Conservation (phyloP, 306 rosid species). For the Glycyrrhiza uralensis region DNA sequence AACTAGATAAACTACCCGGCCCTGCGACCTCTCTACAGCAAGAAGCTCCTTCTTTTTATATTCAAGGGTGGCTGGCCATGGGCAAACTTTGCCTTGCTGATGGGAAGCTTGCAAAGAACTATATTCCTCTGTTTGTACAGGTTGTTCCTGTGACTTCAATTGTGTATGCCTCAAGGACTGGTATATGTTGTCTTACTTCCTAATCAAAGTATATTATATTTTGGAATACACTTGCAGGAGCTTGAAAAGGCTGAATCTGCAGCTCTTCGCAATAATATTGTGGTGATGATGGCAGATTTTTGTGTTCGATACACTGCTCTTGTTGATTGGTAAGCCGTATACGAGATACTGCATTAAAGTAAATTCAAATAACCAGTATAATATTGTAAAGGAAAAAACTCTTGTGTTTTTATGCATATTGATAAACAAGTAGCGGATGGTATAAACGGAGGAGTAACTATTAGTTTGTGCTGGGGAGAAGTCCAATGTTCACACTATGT, state of each 20-base stretch:
- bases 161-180: conserved; percentile 11
- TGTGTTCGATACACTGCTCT: conserved; percentile 92
- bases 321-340: conserved; percentile 80
- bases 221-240: conserved; percentile 46
- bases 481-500: neutral
- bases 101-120: conserved; percentile 79
- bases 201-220: neutral
- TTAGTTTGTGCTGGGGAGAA: neutral
- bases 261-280: conserved; percentile 87
- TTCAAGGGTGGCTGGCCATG: conserved; percentile 89
- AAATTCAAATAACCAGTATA: neutral
- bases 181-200: neutral
- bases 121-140: conserved; percentile 87
- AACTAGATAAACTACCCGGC: conserved; percentile 49
- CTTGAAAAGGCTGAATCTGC: conserved; percentile 80
- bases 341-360: neutral
- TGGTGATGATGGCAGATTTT: conserved; percentile 85
- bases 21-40: conserved; percentile 46
- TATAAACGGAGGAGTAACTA: neutral
- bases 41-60: conserved; percentile 70
- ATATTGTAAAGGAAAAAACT: neutral
- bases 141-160: conserved; percentile 36
- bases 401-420: neutral
- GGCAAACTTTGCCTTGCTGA: conserved; percentile 96
- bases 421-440: neutral